These are phyloP conservation scores for Aspergillus amoenus DNA, from an alignment of 2,329 filamentous ascomycete species.

Conservation along the genomic window DNA sequence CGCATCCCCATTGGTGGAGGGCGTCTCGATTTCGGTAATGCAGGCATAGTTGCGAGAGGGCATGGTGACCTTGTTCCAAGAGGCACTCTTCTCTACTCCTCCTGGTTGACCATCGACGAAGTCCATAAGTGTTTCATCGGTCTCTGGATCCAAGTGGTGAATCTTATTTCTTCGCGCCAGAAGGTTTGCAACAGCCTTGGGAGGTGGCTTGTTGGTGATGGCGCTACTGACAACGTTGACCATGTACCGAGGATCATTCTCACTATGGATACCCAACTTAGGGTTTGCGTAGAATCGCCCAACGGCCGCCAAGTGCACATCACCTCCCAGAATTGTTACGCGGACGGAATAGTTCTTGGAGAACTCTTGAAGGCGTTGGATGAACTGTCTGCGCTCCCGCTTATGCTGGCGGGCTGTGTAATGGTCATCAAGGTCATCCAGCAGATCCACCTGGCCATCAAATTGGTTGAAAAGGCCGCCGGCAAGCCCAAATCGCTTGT, in stretches of 20 bases:
- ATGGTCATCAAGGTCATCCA: constrained; percentile 66
- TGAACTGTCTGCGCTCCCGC: constrained; percentile 72
- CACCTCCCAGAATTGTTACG: constrained; percentile 63
- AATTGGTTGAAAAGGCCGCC: constrained; percentile 91
- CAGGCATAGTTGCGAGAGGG: constrained; percentile 65
- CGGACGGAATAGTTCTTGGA: constrained; percentile 56
- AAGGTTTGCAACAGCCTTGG: constrained; percentile 63
- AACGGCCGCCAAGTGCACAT: constrained; percentile 63
- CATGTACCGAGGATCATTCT: constrained; percentile 63
- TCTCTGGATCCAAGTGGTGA: constrained; percentile 62
- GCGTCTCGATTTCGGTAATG: constrained; percentile 53
- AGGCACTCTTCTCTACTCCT: constrained; percentile 61
- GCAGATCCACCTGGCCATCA: constrained; percentile 69
- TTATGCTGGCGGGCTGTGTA: constrained; percentile 94
- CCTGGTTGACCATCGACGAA: constrained; percentile 63
- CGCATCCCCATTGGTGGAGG: constrained; percentile 22
- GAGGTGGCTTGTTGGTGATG: constrained; percentile 68
- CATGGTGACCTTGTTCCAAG: constrained; percentile 83
- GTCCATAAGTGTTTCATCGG: constrained; percentile 64
- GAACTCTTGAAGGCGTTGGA: constrained; percentile 63
- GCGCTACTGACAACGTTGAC: constrained; percentile 64
- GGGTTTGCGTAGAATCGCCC: constrained; percentile 66
- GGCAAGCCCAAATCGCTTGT: constrained; percentile 83
- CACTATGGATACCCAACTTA: constrained; percentile 55
- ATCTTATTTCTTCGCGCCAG: constrained; percentile 65